phyloP scores from a whole-genome alignment of 257 asterid genomes.

The Echites panduratus region DNA sequence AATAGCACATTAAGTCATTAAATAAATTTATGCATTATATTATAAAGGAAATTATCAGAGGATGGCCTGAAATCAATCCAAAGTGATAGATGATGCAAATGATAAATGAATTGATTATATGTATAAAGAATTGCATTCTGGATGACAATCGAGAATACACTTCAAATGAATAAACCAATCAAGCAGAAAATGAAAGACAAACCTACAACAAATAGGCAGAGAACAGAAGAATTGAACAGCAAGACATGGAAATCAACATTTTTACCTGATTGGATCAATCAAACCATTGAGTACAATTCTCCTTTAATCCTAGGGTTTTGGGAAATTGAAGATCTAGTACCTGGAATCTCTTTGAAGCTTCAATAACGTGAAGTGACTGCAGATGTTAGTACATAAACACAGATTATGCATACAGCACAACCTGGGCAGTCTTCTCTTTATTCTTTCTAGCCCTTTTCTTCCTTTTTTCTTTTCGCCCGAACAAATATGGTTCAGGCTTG shows the following conservation, averaged over 20 bases:
- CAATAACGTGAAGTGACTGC: neutral
- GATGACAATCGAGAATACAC: neutral
- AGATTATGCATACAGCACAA: neutral
- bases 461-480: too few species aligned
- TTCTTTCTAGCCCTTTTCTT: too few species aligned
- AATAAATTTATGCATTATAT: neutral
- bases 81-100: neutral
- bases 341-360: neutral
- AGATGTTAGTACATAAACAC: neutral
- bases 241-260: neutral
- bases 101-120: neutral
- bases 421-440: neutral
- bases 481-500: too few species aligned
- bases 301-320: neutral
- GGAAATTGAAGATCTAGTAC: slow-evolving; percentile 1
- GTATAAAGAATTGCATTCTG: neutral
- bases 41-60: neutral
- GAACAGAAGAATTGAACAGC: neutral
- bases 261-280: neutral
- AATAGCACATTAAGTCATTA: neutral
- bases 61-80: neutral
- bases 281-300: neutral
- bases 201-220: neutral
- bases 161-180: neutral
- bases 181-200: neutral